Evolutionary conservation across 805 yeast genomes (phyloP), one percentile per base, ranked within the genome.

Genomic region (Yueomyces sp.): DNA sequence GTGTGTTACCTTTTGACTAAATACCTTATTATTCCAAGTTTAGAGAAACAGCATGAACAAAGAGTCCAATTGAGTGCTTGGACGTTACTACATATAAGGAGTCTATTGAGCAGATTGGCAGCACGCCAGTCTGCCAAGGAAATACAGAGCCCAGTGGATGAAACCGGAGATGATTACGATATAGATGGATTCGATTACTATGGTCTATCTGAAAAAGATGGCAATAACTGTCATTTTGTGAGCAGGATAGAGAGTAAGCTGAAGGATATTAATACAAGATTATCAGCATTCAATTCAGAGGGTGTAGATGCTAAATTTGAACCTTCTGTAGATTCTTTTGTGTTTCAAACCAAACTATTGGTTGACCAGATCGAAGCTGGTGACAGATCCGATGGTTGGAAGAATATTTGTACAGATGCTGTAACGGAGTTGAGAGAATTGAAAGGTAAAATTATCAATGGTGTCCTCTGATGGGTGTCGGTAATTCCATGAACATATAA

Each of bases 21-120:
- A 32, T 33, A 43, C 11, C n/a, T 49, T n/a, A 40, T 74, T 9
- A 65, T 65, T 42, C 79, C 79, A 3, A 47, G 65, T 26, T 41
- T 73, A 4, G 59, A 61, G 12, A 42, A 59, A 4, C 67, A 65
- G 29, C 69, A 59, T 47, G 61, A 60, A 4, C 64, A 74, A 48
- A 56, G 79, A 39, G 42, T 52, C 2, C 65, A 64, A 3, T 56
- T 67, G 6, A 47, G 62, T 9, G 47, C 51, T 2, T 51, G 47
- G 37, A 62, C 60, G 1, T 55, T 67, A 11, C 30, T 51, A 3
- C 53, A 53, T 19, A 19, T 19, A 19, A 19, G 19, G 19, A 19
- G 19, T 19, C 19, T 19, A 19, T 19, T 19, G 19, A 19, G 19
- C 19, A 19, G 19, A 19, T 19, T 19, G 19, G 19, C 19, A 19